These are phyloP conservation scores for Penicillium sp. DNA, from an alignment of 2,329 filamentous ascomycete species.

Conservation along the genomic window DNA sequence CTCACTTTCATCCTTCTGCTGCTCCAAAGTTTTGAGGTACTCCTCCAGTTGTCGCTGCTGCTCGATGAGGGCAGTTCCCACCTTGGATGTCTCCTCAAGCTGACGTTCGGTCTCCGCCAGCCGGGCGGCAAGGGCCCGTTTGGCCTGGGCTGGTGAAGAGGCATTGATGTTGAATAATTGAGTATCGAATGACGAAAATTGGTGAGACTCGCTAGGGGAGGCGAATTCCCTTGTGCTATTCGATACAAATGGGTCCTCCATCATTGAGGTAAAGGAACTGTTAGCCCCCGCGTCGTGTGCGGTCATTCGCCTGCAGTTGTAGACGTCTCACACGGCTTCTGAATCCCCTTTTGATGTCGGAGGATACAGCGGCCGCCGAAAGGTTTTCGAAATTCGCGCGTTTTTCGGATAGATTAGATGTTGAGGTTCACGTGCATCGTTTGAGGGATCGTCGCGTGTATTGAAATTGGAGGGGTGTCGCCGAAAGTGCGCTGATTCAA, in stretches of 20 bases:
- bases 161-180: slow-evolving; percentile 77
- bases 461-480: not conserved
- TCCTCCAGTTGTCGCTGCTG: slow-evolving; percentile 83
- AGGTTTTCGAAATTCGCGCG: slow-evolving; percentile 22
- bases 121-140: slow-evolving; percentile 85
- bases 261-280: slow-evolving; percentile 23
- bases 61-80: slow-evolving; percentile 83
- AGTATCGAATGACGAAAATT: slow-evolving; percentile 81
- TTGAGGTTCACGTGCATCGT: slow-evolving; percentile 31
- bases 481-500: slow-evolving; percentile 1
- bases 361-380: slow-evolving; percentile 24
- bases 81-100: slow-evolving; percentile 84
- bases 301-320: slow-evolving; percentile 15
- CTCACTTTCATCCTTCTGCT: slow-evolving; percentile 72
- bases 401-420: slow-evolving; percentile 5
- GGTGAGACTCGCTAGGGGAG: slow-evolving; percentile 54
- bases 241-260: slow-evolving; percentile 61
- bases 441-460: slow-evolving; percentile 16
- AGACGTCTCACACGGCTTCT: slow-evolving; percentile 16
- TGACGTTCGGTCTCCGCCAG: slow-evolving; percentile 88
- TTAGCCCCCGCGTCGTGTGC: slow-evolving; percentile 15
- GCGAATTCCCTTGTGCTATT: slow-evolving; percentile 42
- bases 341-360: slow-evolving; percentile 20
- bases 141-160: slow-evolving; percentile 84
- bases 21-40: slow-evolving; percentile 80